Evolutionary conservation across 768 basidiomycete genomes (phyloP).

Genomic region (Pleurotus djamor): DNA sequence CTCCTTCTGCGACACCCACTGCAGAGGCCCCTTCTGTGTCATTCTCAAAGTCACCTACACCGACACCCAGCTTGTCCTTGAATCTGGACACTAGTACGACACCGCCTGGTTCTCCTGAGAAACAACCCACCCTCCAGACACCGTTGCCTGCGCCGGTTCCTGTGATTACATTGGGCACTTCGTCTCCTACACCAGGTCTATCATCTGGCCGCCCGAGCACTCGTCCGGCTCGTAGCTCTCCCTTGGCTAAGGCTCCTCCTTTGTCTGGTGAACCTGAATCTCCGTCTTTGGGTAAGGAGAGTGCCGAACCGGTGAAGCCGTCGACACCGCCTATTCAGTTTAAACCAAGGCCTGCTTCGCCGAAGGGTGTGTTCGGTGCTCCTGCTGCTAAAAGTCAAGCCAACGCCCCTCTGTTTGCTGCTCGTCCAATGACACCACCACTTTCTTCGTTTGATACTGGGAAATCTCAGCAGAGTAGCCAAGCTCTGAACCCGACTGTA

Average conservation of each 20-base stretch:
- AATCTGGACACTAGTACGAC: conserved; percentile 50
- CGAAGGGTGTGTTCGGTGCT: conserved; percentile 33
- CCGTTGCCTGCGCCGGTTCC: conserved; percentile 26
- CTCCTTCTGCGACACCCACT: conserved; percentile 59
- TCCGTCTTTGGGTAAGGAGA: conserved; percentile 21
- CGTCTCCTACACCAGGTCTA: conserved; percentile 35
- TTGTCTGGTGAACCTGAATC: conserved; percentile 40
- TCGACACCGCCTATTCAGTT: conserved; percentile 12
- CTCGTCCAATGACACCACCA: conserved; percentile 50
- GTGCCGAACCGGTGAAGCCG: conserved; percentile 2
- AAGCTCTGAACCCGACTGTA: neutral
- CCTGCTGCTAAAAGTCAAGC: conserved; percentile 22
- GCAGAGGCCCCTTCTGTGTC: conserved; percentile 39
- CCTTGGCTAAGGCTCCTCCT: conserved; percentile 54
- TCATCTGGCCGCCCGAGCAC: conserved; percentile 59
- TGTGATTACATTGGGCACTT: conserved; percentile 23
- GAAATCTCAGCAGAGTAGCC: too few relatives aligned
- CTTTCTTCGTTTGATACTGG: conserved; percentile 23
- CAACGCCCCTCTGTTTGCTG: conserved; percentile 17
- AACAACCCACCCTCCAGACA: conserved; percentile 33
- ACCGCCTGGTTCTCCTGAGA: conserved; percentile 62
- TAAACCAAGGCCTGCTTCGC: conserved; percentile 36
- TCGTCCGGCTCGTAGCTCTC: conserved; percentile 74
- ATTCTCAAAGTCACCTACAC: conserved; percentile 13
- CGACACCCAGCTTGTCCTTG: conserved; percentile 23